These are phyloP conservation scores for Penicillium sp. DNA, from an alignment of 2,329 filamentous ascomycete species.

Conservation along the genomic window DNA sequence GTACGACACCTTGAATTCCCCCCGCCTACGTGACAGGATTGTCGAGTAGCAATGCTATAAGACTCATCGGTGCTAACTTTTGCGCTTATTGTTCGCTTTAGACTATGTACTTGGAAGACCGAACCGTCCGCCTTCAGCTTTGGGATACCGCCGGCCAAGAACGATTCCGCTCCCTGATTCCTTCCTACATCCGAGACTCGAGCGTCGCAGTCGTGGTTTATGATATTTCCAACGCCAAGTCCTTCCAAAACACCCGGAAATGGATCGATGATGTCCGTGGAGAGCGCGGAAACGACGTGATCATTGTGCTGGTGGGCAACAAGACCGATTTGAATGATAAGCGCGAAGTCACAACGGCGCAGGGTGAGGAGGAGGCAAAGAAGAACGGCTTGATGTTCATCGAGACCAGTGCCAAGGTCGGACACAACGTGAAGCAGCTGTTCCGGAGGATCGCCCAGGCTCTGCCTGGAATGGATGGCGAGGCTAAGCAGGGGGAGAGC, in stretches of 20 bases:
- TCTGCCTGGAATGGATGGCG: slow-evolving; percentile 94
- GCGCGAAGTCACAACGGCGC: slow-evolving; percentile 91
- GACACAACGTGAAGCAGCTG: slow-evolving; percentile 95
- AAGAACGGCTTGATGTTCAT: slow-evolving; percentile 99
- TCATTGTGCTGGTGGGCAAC: slow-evolving; percentile 97
- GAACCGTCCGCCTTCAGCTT: slow-evolving; percentile 93
- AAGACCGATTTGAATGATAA: slow-evolving; percentile 99
- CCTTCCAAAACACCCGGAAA: slow-evolving; percentile 97
- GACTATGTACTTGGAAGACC: slow-evolving; percentile 99
- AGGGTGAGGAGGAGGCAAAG: slow-evolving; percentile 97
- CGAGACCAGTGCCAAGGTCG: slow-evolving; percentile 96
- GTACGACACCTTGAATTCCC: slow-evolving; percentile 49
- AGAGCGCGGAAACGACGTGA: slow-evolving; percentile 96
- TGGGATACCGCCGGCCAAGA: slow-evolving; percentile 99
- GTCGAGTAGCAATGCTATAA: not conserved
- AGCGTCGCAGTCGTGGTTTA: slow-evolving; percentile 98
- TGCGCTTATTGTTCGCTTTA: slow-evolving; percentile 37
- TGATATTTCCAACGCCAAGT: slow-evolving; percentile 96
- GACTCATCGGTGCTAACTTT: slow-evolving; percentile 1
- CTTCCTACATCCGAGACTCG: slow-evolving; percentile 97
- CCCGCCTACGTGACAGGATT: not conserved
- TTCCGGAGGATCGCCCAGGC: slow-evolving; percentile 99
- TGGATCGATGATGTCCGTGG: slow-evolving; percentile 99
- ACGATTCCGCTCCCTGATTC: slow-evolving; percentile 93
- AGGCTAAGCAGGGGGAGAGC: slow-evolving; percentile 72